A percentile compares a stretch with the other conserved stretches of the same genome.
Evolutionary conservation across 306 rosid genomes (phyloP).

Genomic region (Cicer arietinum): DNA sequence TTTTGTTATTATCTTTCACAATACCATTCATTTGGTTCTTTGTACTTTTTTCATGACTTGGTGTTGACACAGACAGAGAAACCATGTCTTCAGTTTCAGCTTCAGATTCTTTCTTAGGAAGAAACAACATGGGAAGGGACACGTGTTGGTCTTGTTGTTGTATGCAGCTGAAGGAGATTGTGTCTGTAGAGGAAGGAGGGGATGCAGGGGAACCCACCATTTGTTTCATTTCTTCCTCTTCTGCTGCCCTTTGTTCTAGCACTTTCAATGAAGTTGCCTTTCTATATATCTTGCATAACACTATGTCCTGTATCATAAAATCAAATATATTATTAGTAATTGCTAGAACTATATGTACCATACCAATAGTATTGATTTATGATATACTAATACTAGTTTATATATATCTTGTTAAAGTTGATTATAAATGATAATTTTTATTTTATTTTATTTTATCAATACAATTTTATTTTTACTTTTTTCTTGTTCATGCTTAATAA

Average conservation of each 20-base stretch:
- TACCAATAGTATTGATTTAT: no score
- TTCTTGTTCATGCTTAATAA: no score
- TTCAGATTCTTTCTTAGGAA: conserved; percentile 55
- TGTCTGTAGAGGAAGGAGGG: conserved; percentile 67
- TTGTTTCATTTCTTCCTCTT: conserved; percentile 71
- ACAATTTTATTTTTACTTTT: no score
- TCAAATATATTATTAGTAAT: background rate
- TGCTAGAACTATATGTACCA: no score
- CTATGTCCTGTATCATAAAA: conserved; percentile 66
- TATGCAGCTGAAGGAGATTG: conserved; percentile 53
- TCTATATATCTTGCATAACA: conserved; percentile 85
- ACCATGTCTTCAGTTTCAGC: conserved; percentile 49
- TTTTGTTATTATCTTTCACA: conserved; percentile 40
- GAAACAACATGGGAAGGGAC: conserved; percentile 28
- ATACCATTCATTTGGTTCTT: background rate
- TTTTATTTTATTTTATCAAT: no score
- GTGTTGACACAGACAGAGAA: background rate
- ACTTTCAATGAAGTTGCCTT: conserved; percentile 98
- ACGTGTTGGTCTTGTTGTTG: conserved; percentile 45
- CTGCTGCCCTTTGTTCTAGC: conserved; percentile 84
- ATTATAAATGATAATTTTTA: no score
- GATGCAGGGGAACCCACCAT: conserved; percentile 55
- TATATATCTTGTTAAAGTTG: no score
- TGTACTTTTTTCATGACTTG: conserved; percentile 30
- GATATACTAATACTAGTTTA: no score